Percentiles rank a stretch among this genome's conserved stretches.
Conservation (phyloP, 768 basidiomycete species). For the Pisolithus tinctorius region DNA sequence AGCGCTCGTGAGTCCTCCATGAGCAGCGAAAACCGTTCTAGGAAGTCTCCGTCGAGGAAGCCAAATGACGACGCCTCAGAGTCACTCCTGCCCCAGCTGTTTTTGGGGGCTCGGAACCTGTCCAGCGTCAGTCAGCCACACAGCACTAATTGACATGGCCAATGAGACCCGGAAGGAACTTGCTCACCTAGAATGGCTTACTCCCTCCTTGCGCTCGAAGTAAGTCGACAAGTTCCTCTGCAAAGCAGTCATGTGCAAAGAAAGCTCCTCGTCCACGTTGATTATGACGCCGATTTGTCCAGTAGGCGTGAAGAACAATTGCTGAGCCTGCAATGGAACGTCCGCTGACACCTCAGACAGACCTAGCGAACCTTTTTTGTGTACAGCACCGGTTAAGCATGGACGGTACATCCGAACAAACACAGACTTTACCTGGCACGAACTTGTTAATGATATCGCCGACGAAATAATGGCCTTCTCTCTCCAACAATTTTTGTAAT, state of each 20-base stretch:
- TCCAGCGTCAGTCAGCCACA: background rate
- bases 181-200: conserved; percentile 55
- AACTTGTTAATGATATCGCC: conserved; percentile 78
- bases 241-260: conserved; percentile 57
- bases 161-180: background rate
- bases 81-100: conserved; percentile 49
- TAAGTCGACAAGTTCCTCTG: conserved; percentile 66
- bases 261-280: conserved; percentile 48
- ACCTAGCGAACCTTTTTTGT: conserved; percentile 46
- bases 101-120: conserved; percentile 70
- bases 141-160: background rate
- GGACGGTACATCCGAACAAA: background rate
- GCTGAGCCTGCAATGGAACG: conserved; percentile 43
- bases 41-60: conserved; percentile 85
- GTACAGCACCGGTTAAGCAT: background rate
- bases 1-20: conserved; percentile 34
- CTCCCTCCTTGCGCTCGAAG: conserved; percentile 46
- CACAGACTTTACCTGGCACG: conserved; percentile 43
- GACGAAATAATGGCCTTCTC: conserved; percentile 64
- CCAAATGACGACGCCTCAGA: conserved; percentile 52
- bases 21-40: conserved; percentile 58
- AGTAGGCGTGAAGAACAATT: conserved; percentile 70
- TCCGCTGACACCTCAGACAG: conserved; percentile 38
- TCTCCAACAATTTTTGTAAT: conserved; percentile 43
- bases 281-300: conserved; percentile 73